Percentiles rank a stretch among this genome's conserved stretches.
These are phyloP conservation scores for Cryptosporidium parvum DNA, from an alignment of 169 alveolate genomes.

Conservation along the genomic window DNA sequence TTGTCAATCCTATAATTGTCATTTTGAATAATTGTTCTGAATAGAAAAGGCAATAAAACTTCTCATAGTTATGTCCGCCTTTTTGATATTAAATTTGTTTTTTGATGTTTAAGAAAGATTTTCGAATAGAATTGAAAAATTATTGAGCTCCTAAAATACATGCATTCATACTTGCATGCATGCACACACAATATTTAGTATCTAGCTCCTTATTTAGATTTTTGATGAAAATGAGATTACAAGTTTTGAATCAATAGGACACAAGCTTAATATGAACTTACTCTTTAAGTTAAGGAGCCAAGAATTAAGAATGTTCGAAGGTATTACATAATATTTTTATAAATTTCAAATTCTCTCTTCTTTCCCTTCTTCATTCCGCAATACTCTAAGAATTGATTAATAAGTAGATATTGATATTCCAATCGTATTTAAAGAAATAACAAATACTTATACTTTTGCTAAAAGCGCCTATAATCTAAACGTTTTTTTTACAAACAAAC, in stretches of 20 bases:
- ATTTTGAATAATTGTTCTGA: neutral
- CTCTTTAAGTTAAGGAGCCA: neutral
- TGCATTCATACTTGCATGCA: neutral
- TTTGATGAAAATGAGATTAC: neutral
- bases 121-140: neutral
- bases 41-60: neutral
- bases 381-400: neutral
- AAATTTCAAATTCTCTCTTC: no score
- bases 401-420: neutral
- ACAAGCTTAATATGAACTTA: neutral
- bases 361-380: neutral
- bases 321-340: neutral
- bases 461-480: neutral
- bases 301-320: no score
- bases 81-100: neutral
- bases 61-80: neutral
- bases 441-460: neutral
- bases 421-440: neutral
- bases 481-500: neutral
- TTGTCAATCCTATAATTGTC: no score
- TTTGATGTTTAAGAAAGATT: neutral
- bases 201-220: no score
- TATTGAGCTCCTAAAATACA: neutral
- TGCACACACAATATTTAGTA: neutral
- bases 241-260: neutral